Evolutionary conservation across 768 basidiomycete species (phyloP).

Genomic region (Termitomyces sp.): DNA sequence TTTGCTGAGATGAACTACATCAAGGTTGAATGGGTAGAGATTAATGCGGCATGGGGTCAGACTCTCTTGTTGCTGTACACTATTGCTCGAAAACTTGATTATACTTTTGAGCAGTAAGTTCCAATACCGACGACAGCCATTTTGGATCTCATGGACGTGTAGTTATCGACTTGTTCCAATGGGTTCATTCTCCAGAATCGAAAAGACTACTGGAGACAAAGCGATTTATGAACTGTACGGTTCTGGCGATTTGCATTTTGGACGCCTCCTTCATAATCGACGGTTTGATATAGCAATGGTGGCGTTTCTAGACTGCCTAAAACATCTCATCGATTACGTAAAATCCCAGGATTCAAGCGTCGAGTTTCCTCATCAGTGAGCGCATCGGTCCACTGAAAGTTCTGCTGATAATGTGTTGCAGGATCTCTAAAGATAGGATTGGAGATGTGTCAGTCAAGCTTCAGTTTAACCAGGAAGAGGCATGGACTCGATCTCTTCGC

Average conservation of each 20-base stretch:
- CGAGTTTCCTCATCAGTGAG: slow-evolving; percentile 87
- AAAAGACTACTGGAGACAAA: slow-evolving; percentile 77
- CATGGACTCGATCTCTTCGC: slow-evolving; percentile 90
- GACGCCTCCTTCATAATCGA: slow-evolving; percentile 87
- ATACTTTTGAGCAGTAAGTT: slow-evolving; percentile 76
- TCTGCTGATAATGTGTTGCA: slow-evolving; percentile 23
- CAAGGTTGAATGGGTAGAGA: slow-evolving; percentile 96
- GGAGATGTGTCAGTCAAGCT: slow-evolving; percentile 92
- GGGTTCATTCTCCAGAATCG: slow-evolving; percentile 93
- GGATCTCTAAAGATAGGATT: slow-evolving; percentile 91
- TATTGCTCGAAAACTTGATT: slow-evolving; percentile 87
- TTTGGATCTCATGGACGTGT: background rate
- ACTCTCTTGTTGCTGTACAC: slow-evolving; percentile 89
- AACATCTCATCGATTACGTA: slow-evolving; percentile 86
- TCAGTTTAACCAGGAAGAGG: slow-evolving; percentile 92
- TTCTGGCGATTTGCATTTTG: slow-evolving; percentile 87
- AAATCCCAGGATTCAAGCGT: slow-evolving; percentile 63
- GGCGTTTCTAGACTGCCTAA: slow-evolving; percentile 90
- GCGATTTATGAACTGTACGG: slow-evolving; percentile 89
- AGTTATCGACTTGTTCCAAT: slow-evolving; percentile 91
- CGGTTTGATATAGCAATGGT: slow-evolving; percentile 97
- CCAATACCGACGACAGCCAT: background rate
- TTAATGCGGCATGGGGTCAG: slow-evolving; percentile 98
- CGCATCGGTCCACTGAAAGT: slow-evolving; percentile 10
- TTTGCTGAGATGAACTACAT: slow-evolving; percentile 9